A percentile compares a stretch with the other conserved stretches of the same genome.
phyloP scores from a whole-genome alignment of 768 basidiomycete species.

The Suillus subluteus region DNA sequence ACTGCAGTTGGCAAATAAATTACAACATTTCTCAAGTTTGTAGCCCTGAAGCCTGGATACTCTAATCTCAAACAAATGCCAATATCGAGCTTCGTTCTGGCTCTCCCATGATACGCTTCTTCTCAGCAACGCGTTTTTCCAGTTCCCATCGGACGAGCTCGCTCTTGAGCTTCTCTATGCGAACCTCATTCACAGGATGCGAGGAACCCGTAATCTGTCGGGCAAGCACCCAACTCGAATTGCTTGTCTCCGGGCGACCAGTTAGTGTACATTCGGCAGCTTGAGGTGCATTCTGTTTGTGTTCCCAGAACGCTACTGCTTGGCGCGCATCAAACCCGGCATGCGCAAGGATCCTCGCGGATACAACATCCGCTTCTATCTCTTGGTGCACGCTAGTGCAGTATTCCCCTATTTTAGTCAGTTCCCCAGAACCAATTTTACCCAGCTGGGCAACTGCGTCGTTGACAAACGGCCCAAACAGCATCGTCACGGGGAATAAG shows the following conservation, averaged over 20 bases:
- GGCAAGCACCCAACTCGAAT: slow-evolving; percentile 22
- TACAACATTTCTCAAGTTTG: background rate
- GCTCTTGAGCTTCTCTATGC: slow-evolving; percentile 41
- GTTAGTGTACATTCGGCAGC: slow-evolving; percentile 27
- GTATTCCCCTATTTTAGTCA: slow-evolving; percentile 69
- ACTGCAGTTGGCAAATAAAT: background rate
- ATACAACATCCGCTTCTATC: slow-evolving; percentile 91
- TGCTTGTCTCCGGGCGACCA: slow-evolving; percentile 15
- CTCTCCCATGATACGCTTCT: slow-evolving; percentile 26
- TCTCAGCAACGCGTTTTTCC: slow-evolving; percentile 34
- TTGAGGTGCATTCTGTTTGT: slow-evolving; percentile 40
- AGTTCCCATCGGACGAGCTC: slow-evolving; percentile 52
- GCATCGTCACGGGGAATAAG: slow-evolving; percentile 87
- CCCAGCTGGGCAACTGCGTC: slow-evolving; percentile 88
- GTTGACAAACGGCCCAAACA: slow-evolving; percentile 94
- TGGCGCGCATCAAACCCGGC: slow-evolving; percentile 88
- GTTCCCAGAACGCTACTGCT: slow-evolving; percentile 86
- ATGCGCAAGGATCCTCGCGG: slow-evolving; percentile 85
- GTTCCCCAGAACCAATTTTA: slow-evolving; percentile 74
- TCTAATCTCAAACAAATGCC: slow-evolving; percentile 3
- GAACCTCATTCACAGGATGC: slow-evolving; percentile 50
- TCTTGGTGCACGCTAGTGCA: slow-evolving; percentile 87
- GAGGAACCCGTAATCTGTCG: slow-evolving; percentile 40
- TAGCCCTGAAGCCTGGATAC: background rate
- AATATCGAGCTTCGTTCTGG: slow-evolving; percentile 19